Evolutionary conservation across 1,139 yeast genomes (phyloP).

Genomic region (Candida sp.): DNA sequence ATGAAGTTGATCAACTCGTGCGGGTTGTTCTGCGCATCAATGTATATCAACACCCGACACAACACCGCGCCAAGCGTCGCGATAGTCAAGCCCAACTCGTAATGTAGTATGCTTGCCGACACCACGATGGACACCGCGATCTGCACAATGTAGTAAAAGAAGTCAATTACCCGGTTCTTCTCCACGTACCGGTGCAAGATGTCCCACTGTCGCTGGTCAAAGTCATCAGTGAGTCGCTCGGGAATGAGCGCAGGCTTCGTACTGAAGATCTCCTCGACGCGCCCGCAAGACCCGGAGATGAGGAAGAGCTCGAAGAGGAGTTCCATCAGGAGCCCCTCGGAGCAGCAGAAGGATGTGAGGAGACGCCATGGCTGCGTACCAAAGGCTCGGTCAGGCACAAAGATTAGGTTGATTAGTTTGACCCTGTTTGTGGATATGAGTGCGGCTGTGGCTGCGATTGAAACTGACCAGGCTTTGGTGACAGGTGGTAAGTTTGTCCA

Average conservation of each 20-base stretch:
- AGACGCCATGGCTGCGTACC: slow-evolving; percentile 41
- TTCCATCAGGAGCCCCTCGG: slow-evolving; percentile 29
- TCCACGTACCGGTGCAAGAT: slow-evolving; percentile 20
- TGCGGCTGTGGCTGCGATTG: slow-evolving; percentile 22
- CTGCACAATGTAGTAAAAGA: slow-evolving; percentile 29
- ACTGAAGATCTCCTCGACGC: slow-evolving; percentile 23
- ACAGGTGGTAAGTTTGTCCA: slow-evolving; percentile 32
- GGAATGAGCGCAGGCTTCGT: slow-evolving; percentile 21
- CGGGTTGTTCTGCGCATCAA: slow-evolving; percentile 34
- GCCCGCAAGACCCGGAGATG: slow-evolving; percentile 19
- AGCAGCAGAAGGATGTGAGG: slow-evolving; percentile 36
- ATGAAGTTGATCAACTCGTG: slow-evolving; percentile 25
- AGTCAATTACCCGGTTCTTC: slow-evolving; percentile 30
- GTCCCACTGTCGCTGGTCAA: slow-evolving; percentile 20
- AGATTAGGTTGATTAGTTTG: slow-evolving; percentile 18
- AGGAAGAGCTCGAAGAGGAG: slow-evolving; percentile 23
- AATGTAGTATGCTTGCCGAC: slow-evolving; percentile 20
- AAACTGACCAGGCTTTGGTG: slow-evolving; percentile 32
- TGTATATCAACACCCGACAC: slow-evolving; percentile 30
- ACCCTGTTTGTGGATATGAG: slow-evolving; percentile 21
- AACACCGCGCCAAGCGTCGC: slow-evolving; percentile 27
- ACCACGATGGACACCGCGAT: slow-evolving; percentile 27
- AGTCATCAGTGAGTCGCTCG: slow-evolving; percentile 17
- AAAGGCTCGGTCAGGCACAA: slow-evolving; percentile 29
- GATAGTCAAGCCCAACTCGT: slow-evolving; percentile 17